phyloP scores from a whole-genome alignment of 1,284 basidiomycete species.

The Rhodofomes roseus region DNA sequence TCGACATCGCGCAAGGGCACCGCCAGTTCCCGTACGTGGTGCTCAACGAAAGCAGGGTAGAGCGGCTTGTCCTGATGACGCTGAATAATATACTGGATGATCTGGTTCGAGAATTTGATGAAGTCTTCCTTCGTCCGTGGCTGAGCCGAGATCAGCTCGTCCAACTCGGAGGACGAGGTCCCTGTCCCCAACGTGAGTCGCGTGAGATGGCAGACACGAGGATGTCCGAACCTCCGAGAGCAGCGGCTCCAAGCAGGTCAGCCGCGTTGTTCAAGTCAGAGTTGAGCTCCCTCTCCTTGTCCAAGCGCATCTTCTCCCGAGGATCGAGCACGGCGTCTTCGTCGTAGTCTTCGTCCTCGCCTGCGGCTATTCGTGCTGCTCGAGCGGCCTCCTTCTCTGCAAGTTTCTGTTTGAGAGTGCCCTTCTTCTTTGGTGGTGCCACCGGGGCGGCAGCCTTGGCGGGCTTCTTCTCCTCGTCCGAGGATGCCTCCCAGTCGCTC shows the following conservation, averaged over 20 bases:
- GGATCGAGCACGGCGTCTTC: slow-evolving; percentile 82
- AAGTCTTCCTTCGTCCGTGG: slow-evolving; percentile 89
- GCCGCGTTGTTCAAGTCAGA: slow-evolving; percentile 83
- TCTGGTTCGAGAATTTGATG: slow-evolving; percentile 61
- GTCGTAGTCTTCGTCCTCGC: slow-evolving; percentile 50
- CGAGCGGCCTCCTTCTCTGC: slow-evolving; percentile 83
- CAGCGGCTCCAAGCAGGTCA: slow-evolving; percentile 72
- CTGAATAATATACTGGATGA: slow-evolving; percentile 72
- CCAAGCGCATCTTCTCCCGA: slow-evolving; percentile 67
- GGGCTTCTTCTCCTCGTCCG: slow-evolving; percentile 63
- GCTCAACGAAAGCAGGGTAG: slow-evolving; percentile 79
- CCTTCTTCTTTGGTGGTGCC: slow-evolving; percentile 84
- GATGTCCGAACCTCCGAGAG: slow-evolving; percentile 53
- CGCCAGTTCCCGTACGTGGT: slow-evolving; percentile 72
- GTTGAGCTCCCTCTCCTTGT: slow-evolving; percentile 78
- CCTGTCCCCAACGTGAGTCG: slow-evolving; percentile 33
- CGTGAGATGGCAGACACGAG: background rate
- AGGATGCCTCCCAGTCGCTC: slow-evolving; percentile 93
- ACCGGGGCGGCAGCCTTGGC: slow-evolving; percentile 35
- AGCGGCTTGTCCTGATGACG: slow-evolving; percentile 78
- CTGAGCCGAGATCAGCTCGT: slow-evolving; percentile 66
- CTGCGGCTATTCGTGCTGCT: slow-evolving; percentile 39
- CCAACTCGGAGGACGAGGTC: slow-evolving; percentile 64
- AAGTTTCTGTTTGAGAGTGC: slow-evolving; percentile 83
- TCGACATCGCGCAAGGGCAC: slow-evolving; percentile 82